phyloP scores from a whole-genome alignment of 441 rosid genomes.

The Flueggea neowawraea region DNA sequence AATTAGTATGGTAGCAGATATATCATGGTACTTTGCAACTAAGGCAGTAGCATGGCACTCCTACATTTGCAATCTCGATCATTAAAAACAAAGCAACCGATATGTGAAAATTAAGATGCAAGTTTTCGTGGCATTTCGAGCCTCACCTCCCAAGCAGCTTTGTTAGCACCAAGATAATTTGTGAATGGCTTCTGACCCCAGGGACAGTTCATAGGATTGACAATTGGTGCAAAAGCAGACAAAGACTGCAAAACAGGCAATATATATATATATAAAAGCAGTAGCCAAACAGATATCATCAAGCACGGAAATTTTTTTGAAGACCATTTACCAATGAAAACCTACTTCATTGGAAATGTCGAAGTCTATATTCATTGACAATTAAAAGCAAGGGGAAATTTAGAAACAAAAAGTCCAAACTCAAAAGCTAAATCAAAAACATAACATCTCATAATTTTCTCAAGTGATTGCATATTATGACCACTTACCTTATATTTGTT shows the following conservation, averaged over 20 bases:
- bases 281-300: too few relatives aligned
- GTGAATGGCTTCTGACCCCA: slow-evolving; percentile 96
- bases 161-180: slow-evolving; percentile 73
- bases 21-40: slow-evolving; percentile 50
- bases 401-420: too few relatives aligned
- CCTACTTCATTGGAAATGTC: too few relatives aligned
- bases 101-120: not conserved
- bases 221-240: slow-evolving; percentile 88
- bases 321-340: too few relatives aligned
- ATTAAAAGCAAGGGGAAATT: too few relatives aligned
- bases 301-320: too few relatives aligned
- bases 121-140: not conserved
- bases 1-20: slow-evolving; percentile 69
- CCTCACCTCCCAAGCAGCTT: slow-evolving; percentile 87
- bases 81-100: not conserved
- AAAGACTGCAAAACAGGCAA: slow-evolving; percentile 52
- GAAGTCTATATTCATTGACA: too few relatives aligned
- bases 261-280: not conserved
- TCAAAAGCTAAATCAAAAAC: too few relatives aligned
- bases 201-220: slow-evolving; percentile 72
- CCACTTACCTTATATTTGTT: slow-evolving; percentile 73
- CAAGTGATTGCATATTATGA: not conserved
- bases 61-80: slow-evolving; percentile 31
- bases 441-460: not conserved
- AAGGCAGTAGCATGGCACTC: slow-evolving; percentile 89